Base-by-base conservation (phyloP, 2,329 filamentous ascomycete species). In the Monilinia fructigena region DNA sequence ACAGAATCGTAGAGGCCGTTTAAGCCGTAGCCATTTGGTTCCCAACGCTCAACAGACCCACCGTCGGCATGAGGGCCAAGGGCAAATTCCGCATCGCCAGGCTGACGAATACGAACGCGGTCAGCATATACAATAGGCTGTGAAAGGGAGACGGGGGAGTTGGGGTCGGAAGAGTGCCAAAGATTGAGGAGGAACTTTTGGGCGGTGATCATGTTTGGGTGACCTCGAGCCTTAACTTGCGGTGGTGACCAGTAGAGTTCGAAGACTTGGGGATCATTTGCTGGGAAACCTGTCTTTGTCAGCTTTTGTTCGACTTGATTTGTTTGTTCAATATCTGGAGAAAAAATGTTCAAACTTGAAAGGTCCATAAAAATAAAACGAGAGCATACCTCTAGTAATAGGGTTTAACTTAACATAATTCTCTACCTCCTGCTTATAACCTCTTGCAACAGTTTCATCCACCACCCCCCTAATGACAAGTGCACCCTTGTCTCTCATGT, bases 1-100 rank as follows among this genome's bases (percentile, higher is more conserved):
- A 97, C 83, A 26, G 82, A 78, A 67, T 89, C 84, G 77, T 96
- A 97, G 3, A 93, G 90, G 2, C 82, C 80, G 16, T 88, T 83
- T 2, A 75, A 79, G 0, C 88, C 86, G 70, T 93, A 93, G 1
- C 89, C 89, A 0, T 84, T 78, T 40, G 80, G 80, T 75, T 92
- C 89, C 90, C 90, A 93, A 3, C 90, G 82, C 77, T 93, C 90
- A 1, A 91, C 84, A 63, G 87, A 89, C 28, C 90, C 90, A 18
- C 89, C 89, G 72, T 93, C 90, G 1, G 89, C 81, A 74, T 93
- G 90, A 0, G 90, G 89, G 0, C 90, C 90, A 0, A 92, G 82
- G 0, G 89, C 86, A 72, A 93, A 93, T 2, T 82, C 82, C 0
- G 83, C 80, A 74, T 93, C 90, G 4, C 90, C 90, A 0, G 90